Evolutionary conservation across 805 yeast genomes (phyloP), one percentile per base, ranked within the genome.

Genomic region (Barnettozyma sp.): DNA sequence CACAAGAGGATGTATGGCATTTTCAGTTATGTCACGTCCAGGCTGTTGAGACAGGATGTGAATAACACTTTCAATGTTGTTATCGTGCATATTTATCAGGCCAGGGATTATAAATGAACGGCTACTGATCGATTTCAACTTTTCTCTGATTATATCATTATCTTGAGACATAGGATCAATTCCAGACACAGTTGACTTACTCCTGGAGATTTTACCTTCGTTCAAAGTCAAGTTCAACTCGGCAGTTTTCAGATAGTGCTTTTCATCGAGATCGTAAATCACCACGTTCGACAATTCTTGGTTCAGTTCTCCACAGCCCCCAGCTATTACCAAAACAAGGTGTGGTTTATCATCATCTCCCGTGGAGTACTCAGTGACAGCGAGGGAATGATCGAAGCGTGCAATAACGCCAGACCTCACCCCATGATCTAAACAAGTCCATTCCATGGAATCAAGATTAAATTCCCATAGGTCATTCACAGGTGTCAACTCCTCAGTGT

Each of bases 401-500:
- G 56, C 54, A 5, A 63, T 48, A 8, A 60, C 49, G 8, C 57
- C 58, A 3, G 65, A 55, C 20, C 47, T 50, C n/a, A 56, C 56
- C 17, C 69, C 70, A 41, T 64, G 66, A 32, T 65, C 66, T 3
- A 79, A 49, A 32, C 74, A 64, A 1, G 51, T 50, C 90, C 92
- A 82, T 9, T 54, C 54, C 34, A 62, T 64, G 4, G 70, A 58
- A 25, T 63, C 66, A 26, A 78, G 54, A 51, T 78, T 71, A 45
- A 78, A 74, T 46, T 70, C 69, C 90, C 92, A 83, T 18, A 80
- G 55, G 46, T 83, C 92, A 46, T 78, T 78, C 6, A 69, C 53
- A 0, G 83, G 73, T 10, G 55, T 50, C 12, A 70, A 43, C 32
- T 62, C 64, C 33, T 62, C 55, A 6, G 49, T 54, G 27, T 54